These are phyloP conservation scores for Saccharum hybrid DNA, from an alignment of 202 grass and related monocot genomes.

Conservation along the genomic window DNA sequence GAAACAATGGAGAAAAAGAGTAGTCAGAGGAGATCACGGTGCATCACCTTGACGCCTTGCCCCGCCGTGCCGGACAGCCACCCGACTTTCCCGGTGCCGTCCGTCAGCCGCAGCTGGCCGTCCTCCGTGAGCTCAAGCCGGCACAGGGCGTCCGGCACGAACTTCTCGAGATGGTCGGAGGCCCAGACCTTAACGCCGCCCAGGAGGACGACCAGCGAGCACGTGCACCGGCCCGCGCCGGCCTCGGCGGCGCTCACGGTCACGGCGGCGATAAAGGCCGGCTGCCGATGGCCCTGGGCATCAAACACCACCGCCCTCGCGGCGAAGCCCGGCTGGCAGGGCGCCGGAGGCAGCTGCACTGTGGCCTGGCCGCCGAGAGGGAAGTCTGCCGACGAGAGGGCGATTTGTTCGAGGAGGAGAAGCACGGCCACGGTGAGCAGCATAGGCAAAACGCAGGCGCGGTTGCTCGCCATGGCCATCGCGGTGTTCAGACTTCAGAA, in stretches of 20 bases:
- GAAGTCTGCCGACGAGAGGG: constrained; percentile 48
- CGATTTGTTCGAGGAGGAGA: constrained; percentile 38
- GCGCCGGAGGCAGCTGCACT: constrained; percentile 46
- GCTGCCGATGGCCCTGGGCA: not conserved
- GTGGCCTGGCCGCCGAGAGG: constrained; percentile 45
- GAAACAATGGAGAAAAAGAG: not conserved
- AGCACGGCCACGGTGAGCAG: constrained; percentile 34
- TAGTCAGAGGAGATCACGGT: not conserved
- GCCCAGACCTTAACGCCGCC: constrained; percentile 77
- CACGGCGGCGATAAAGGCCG: constrained; percentile 50
- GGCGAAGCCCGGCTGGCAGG: constrained; percentile 45
- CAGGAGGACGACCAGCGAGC: constrained; percentile 61
- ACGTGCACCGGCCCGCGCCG: constrained; percentile 40
- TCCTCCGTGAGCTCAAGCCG: constrained; percentile 56
- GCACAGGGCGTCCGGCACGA: constrained; percentile 43
- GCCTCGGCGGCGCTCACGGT: constrained; percentile 65
- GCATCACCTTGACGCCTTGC: constrained; percentile 69
- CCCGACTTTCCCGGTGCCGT: constrained; percentile 51
- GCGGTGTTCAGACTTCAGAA: not conserved
- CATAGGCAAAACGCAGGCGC: constrained; percentile 20
- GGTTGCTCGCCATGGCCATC: constrained; percentile 6
- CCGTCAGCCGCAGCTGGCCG: constrained; percentile 68
- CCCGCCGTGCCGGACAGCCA: constrained; percentile 61
- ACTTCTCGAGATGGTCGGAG: constrained; percentile 57
- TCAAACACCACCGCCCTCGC: constrained; percentile 49